Conservation (phyloP, 495 filamentous ascomycete genomes). For the Stereocaulon alpinum region DNA sequence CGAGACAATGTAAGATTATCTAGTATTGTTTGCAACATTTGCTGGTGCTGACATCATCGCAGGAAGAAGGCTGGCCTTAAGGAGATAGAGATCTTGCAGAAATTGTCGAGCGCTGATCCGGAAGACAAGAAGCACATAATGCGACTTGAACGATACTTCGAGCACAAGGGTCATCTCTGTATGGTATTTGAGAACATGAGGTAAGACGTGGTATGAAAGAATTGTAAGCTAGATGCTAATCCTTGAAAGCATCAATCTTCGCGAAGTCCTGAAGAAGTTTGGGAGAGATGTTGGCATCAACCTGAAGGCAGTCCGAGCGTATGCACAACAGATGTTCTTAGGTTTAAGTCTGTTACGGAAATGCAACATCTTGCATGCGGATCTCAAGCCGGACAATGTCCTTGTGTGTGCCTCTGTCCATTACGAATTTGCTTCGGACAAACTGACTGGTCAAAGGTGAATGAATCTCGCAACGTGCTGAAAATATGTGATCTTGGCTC, state of each 20-base stretch:
- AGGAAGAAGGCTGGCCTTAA: conserved; percentile 83
- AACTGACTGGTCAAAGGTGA: conserved; percentile 45
- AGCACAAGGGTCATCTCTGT: conserved; percentile 91
- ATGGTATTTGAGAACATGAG: conserved; percentile 91
- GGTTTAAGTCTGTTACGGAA: conserved; percentile 76
- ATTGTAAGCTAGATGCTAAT: conserved; percentile 5
- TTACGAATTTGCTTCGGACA: not conserved
- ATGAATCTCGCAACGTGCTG: conserved; percentile 70
- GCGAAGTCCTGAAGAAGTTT: conserved; percentile 93
- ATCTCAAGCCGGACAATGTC: conserved; percentile 96
- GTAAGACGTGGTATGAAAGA: conserved; percentile 17
- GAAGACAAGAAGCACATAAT: conserved; percentile 90
- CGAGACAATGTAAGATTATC: conserved; percentile 58
- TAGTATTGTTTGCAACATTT: not conserved
- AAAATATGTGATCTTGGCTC: conserved; percentile 96
- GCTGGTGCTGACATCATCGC: conserved; percentile 19
- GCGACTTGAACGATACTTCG: conserved; percentile 73
- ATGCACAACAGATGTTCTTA: conserved; percentile 90
- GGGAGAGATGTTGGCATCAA: conserved; percentile 90
- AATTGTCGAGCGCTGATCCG: conserved; percentile 70
- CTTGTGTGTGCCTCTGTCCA: conserved; percentile 38
- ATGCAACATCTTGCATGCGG: conserved; percentile 87
- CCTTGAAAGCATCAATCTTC: conserved; percentile 64
- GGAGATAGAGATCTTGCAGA: conserved; percentile 82
- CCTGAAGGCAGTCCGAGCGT: conserved; percentile 70